Conservation (phyloP, 805 yeast genomes). For the Brettanomyces custersianus region DNA sequence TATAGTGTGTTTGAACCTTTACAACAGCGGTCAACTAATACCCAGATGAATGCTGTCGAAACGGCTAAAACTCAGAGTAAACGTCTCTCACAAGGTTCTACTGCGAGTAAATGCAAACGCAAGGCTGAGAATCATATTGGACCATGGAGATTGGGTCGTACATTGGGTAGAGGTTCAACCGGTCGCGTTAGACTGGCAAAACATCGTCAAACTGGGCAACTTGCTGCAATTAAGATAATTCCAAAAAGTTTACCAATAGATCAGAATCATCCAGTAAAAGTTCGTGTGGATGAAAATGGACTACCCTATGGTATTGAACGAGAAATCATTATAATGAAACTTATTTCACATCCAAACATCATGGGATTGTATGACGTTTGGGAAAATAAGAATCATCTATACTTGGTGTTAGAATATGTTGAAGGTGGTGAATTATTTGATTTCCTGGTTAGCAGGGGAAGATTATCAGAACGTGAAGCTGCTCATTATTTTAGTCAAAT, state of each 20-base stretch:
- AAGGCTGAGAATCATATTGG: constrained; percentile 45
- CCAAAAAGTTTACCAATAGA: constrained; percentile 25
- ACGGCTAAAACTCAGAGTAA: no score
- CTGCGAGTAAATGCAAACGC: constrained; percentile 22
- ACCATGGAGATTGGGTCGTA: constrained; percentile 76
- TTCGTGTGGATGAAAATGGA: constrained; percentile 31
- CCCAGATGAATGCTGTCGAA: no score
- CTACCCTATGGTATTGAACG: constrained; percentile 94
- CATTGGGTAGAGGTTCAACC: constrained; percentile 76
- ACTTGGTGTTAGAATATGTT: constrained; percentile 70
- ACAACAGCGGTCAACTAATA: no score
- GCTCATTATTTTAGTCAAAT: constrained; percentile 71
- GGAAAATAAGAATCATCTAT: constrained; percentile 90
- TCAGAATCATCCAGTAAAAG: constrained; percentile 17
- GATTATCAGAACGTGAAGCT: constrained; percentile 64
- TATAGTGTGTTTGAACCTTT: no score
- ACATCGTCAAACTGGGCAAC: constrained; percentile 57
- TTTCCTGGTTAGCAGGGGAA: constrained; percentile 61
- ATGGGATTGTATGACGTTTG: constrained; percentile 93
- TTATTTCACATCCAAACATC: constrained; percentile 88
- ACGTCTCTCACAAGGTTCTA: constrained; percentile 33
- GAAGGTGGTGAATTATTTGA: constrained; percentile 87
- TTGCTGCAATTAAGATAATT: constrained; percentile 79
- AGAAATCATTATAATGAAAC: constrained; percentile 94
- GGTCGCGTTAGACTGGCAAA: constrained; percentile 73